Percentiles rank a stretch among this genome's conserved stretches.
Conservation (phyloP, 1,139 yeast genomes). For the Ogataea hybrid region DNA sequence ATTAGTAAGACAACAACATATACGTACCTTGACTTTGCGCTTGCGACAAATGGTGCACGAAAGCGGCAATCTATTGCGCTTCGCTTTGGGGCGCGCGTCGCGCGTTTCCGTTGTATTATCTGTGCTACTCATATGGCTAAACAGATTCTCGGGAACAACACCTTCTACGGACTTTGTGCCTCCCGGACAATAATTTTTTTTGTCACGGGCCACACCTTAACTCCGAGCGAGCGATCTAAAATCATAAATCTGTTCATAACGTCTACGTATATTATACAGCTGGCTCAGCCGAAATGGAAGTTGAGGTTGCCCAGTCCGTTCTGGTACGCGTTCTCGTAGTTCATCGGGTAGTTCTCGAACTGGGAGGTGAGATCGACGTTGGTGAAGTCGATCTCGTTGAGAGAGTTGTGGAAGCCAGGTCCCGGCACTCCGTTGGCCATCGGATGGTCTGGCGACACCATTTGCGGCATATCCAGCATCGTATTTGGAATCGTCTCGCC, state of each 20-base stretch:
- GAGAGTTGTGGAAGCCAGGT: conserved; percentile 52
- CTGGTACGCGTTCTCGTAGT: conserved; percentile 7
- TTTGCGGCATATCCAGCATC: conserved; percentile 8
- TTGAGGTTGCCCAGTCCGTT: conserved; percentile 15
- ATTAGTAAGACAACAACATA: conserved; percentile 1
- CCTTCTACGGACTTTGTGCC: conserved; percentile 1
- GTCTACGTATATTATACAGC: background rate
- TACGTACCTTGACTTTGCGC: conserved; percentile 40
- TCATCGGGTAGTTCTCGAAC: conserved; percentile 19
- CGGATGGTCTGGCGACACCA: conserved; percentile 11
- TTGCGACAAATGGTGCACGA: conserved; percentile 46
- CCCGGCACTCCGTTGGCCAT: conserved; percentile 6
- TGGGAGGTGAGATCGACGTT: conserved; percentile 35
- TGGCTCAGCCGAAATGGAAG: conserved; percentile 8
- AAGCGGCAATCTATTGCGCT: conserved; percentile 40
- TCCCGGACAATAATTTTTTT: conserved; percentile 8
- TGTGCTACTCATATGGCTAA: conserved; percentile 1
- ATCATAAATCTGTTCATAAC: conserved; percentile 1
- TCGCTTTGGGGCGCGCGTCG: conserved; percentile 21
- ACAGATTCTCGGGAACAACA: background rate
- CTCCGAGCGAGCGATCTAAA: conserved; percentile 1
- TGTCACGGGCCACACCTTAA: background rate
- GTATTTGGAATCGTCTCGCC: conserved; percentile 15
- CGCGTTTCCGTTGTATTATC: background rate
- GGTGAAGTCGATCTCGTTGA: conserved; percentile 67